Conservation (phyloP, 1,139 yeast species). For the Hemisphaericaspora xylofermentans region DNA sequence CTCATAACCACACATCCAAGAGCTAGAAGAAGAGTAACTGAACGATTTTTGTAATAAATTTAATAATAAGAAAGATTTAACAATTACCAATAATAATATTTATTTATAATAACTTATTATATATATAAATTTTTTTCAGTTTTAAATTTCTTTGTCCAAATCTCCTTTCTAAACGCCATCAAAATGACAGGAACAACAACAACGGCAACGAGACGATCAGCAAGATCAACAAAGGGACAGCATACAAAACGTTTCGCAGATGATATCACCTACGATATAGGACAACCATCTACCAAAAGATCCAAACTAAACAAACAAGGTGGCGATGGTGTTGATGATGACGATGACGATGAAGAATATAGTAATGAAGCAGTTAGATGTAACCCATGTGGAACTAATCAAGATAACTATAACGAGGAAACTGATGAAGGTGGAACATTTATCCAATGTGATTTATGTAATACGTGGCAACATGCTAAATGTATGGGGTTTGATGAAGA, state of each 20-base stretch:
- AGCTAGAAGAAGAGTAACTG: no score
- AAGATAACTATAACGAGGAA: conserved; percentile 59
- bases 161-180: background rate
- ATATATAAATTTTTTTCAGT: background rate
- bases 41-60: no score
- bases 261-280: conserved; percentile 10
- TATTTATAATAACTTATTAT: background rate
- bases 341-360: conserved; percentile 25
- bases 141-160: background rate
- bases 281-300: conserved; percentile 23
- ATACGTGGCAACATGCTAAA: conserved; percentile 81
- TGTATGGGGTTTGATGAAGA: conserved; percentile 58
- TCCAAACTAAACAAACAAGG: conserved; percentile 16
- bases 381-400: conserved; percentile 62
- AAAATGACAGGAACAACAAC: background rate
- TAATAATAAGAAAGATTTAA: no score
- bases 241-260: conserved; percentile 34
- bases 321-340: conserved; percentile 14
- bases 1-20: no score
- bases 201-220: conserved; percentile 29
- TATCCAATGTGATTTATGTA: conserved; percentile 78
- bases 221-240: conserved; percentile 42
- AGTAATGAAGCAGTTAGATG: conserved; percentile 61
- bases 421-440: conserved; percentile 62
- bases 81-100: background rate